Conservation (phyloP, 495 filamentous ascomycete species). For the Parathielavia appendiculata region DNA sequence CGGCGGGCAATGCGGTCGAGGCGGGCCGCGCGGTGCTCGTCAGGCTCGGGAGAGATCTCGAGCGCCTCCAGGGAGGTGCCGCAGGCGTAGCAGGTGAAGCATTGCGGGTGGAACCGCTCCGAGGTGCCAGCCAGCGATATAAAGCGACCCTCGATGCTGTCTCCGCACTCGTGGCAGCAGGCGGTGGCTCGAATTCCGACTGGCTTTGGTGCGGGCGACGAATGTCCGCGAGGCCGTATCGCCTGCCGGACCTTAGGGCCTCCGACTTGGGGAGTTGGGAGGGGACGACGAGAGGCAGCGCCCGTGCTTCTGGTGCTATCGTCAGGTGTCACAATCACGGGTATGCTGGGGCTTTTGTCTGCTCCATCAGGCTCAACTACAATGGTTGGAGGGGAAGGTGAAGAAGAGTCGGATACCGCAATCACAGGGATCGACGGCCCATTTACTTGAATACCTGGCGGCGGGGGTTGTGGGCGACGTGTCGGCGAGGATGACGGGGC, state of each 20-base stretch:
- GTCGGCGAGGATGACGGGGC: constrained; percentile 24
- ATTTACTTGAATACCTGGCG: constrained; percentile 39
- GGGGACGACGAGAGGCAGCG: constrained; percentile 33
- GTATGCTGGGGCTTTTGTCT: constrained; percentile 35
- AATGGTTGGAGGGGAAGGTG: constrained; percentile 32
- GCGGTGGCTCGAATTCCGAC: constrained; percentile 61
- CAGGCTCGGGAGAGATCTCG: constrained; percentile 91
- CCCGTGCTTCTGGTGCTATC: constrained; percentile 28
- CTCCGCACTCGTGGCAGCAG: constrained; percentile 74
- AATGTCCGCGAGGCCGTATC: constrained; percentile 43
- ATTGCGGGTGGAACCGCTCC: constrained; percentile 85
- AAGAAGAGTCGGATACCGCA: constrained; percentile 28
- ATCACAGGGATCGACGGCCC: constrained; percentile 28
- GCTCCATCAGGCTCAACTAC: constrained; percentile 39
- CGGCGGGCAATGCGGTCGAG: constrained; percentile 61
- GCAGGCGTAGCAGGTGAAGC: constrained; percentile 87
- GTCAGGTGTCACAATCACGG: constrained; percentile 43
- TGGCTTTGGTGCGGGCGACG: constrained; percentile 39
- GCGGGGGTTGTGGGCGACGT: constrained; percentile 32
- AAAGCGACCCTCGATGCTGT: constrained; percentile 83
- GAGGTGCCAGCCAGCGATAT: constrained; percentile 65
- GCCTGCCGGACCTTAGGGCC: constrained; percentile 35
- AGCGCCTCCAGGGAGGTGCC: constrained; percentile 85
- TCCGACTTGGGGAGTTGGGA: constrained; percentile 35
- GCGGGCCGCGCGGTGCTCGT: constrained; percentile 60